Conservation (phyloP, 352 stramenopile genomes). For the Peronospora farinosa region DNA sequence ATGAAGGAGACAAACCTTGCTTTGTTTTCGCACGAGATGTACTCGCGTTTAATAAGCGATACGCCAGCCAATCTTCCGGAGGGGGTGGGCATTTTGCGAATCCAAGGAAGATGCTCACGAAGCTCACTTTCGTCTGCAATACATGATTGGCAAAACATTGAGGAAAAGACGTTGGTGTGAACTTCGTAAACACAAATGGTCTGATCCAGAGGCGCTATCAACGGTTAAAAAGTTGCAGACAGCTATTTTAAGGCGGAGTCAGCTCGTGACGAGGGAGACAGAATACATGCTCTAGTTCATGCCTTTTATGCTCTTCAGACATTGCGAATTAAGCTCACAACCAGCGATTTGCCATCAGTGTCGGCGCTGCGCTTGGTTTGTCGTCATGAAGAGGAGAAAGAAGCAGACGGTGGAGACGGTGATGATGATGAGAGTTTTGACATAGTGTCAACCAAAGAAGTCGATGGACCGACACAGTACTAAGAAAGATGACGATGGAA, state of each 20-base stretch:
- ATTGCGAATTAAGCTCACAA: conserved; percentile 47
- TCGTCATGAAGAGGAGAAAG: conserved; percentile 38
- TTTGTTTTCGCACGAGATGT: conserved; percentile 26
- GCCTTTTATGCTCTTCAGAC: conserved; percentile 72
- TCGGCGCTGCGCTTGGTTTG: conserved; percentile 36
- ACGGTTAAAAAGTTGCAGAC: conserved; percentile 34
- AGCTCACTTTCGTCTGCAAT: conserved; percentile 56
- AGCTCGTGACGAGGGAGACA: conserved; percentile 49
- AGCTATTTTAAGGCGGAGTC: conserved; percentile 56
- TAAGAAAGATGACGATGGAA: neutral
- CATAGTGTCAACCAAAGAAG: neutral
- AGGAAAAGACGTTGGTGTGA: conserved; percentile 51
- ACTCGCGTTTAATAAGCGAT: conserved; percentile 26
- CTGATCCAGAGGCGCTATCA: conserved; percentile 13
- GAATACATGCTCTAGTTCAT: conserved; percentile 68
- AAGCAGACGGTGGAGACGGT: conserved; percentile 27
- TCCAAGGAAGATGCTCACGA: conserved; percentile 36
- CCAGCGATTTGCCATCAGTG: conserved; percentile 21
- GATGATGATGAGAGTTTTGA: conserved; percentile 5
- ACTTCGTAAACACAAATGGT: conserved; percentile 4
- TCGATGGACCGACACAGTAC: conserved; percentile 4
- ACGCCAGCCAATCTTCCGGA: conserved; percentile 37
- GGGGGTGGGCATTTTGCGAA: conserved; percentile 32
- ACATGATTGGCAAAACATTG: conserved; percentile 70
- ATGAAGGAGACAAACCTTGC: conserved; percentile 33